These are phyloP conservation scores for Podospora anserina DNA, from an alignment of 495 filamentous ascomycete genomes.

Conservation along the genomic window DNA sequence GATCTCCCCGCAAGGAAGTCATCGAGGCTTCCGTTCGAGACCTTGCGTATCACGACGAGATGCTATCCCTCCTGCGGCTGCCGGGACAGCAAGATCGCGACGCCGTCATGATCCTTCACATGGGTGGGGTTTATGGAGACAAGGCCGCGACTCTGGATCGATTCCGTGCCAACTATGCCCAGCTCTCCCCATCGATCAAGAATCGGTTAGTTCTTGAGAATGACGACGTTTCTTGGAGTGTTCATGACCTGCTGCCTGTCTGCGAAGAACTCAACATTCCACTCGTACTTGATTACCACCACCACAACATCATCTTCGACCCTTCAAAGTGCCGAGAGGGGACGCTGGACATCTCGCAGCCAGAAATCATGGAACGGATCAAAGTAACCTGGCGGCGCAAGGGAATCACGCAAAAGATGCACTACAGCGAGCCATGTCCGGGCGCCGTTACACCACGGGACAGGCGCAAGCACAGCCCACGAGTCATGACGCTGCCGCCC, in stretches of 20 bases:
- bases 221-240: conserved; percentile 84
- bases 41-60: conserved; percentile 84
- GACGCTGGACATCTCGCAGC: conserved; percentile 77
- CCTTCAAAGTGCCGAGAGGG: conserved; percentile 70
- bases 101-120: conserved; percentile 92
- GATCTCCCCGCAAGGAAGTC: conserved; percentile 71
- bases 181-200: conserved; percentile 62
- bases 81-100: conserved; percentile 79
- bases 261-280: conserved; percentile 94
- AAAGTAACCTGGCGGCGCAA: conserved; percentile 82
- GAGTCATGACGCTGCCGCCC: conserved; percentile 75
- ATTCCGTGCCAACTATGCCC: conserved; percentile 74
- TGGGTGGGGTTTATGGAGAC: conserved; percentile 89
- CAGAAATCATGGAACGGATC: conserved; percentile 57
- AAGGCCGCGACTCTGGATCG: conserved; percentile 77
- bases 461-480: conserved; percentile 77
- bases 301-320: conserved; percentile 93
- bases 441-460: conserved; percentile 72
- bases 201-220: conserved; percentile 87
- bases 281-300: conserved; percentile 88
- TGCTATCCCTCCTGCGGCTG: conserved; percentile 73
- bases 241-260: conserved; percentile 86
- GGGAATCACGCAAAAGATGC: conserved; percentile 90
- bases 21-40: conserved; percentile 74
- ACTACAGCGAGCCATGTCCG: conserved; percentile 80